Conservation (phyloP, 805 yeast species). For the Tetrapisispora namnaoensis region DNA sequence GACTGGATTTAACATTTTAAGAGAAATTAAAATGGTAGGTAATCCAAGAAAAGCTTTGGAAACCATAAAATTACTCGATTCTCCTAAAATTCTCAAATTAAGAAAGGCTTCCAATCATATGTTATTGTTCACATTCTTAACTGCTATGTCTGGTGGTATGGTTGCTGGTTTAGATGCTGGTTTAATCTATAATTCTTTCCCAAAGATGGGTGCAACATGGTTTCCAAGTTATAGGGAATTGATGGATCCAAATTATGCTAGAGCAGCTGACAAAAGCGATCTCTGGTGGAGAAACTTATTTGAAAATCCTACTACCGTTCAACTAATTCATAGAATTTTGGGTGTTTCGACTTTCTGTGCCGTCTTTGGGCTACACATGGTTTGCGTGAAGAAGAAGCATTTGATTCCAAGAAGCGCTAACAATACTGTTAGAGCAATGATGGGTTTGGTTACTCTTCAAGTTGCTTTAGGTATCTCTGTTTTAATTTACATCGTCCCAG, state of each 20-base stretch:
- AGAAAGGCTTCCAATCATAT: conserved; percentile 48
- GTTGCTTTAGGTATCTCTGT: conserved; percentile 82
- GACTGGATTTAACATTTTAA: conserved; percentile 77
- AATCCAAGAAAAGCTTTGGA: conserved; percentile 50
- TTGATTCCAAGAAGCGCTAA: conserved; percentile 49
- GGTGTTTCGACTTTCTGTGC: conserved; percentile 75
- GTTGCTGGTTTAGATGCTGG: conserved; percentile 99
- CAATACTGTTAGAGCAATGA: conserved; percentile 49
- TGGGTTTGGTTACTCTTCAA: conserved; percentile 81
- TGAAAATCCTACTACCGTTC: conserved; percentile 95
- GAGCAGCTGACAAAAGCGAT: conserved; percentile 60
- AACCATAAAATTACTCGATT: conserved; percentile 48
- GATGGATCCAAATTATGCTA: conserved; percentile 61
- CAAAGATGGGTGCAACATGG: conserved; percentile 85
- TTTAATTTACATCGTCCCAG: conserved; percentile 79
- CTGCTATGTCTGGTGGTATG: conserved; percentile 96
- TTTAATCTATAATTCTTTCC: conserved; percentile 88
- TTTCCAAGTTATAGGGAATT: conserved; percentile 72
- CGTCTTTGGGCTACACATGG: conserved; percentile 61
- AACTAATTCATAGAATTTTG: conserved; percentile 75
- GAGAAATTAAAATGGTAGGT: conserved; percentile 60
- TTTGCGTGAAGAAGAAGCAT: conserved; percentile 45
- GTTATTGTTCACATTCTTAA: conserved; percentile 62
- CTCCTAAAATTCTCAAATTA: conserved; percentile 48
- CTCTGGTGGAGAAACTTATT: conserved; percentile 84